Evolutionary conservation across 352 stramenopile species (phyloP), one percentile per base, ranked within the genome.

Genomic region (Globisporangium paroecandrum): DNA sequence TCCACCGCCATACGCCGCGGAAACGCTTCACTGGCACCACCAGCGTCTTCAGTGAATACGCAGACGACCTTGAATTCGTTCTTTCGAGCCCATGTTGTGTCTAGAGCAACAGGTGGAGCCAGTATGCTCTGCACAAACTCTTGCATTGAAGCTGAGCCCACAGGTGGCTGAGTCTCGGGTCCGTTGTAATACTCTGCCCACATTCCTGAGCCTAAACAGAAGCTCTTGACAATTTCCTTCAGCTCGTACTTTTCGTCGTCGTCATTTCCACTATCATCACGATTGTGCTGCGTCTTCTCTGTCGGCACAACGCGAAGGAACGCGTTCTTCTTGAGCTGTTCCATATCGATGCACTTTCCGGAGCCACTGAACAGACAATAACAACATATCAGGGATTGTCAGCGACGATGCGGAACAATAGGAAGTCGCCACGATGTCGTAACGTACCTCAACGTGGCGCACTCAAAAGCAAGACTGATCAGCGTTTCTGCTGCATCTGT

Each of bases 1-100:
- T 91, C 80, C 0, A 29, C 13, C 10, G 79, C 73, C 15, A 89
- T 54, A 25, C 70, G 69, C 24, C 61, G 69, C 7, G 72, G 73
- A 36, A 78, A 27, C 4, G 57, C 65, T 12, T 67, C 41, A 0
- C 70, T 72, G 27, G 10, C 59, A 32, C 43, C 29, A 7, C 55
- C 6, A 49, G 60, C 73, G 46, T 77, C 78, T 38, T 76, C 77
- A 22, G 71, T 77, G 68, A 69, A 76, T 12, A 77, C 54, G 27
- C 65, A 82, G 27, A 75, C 24, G 8, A 83, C 58, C 15, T 66
- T 61, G 22, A 70, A 72, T n/a, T 7, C 25, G n/a, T 29, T 47
- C 24, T 12, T 43, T 29, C 54, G 12, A 13, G 32, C 13, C 70
- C 70, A 76, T 4, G 58, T 61, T 9, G 70, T 76, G 25, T 57